Conservation (phyloP, 2,329 filamentous ascomycete genomes). For the Zalaria sp. region DNA sequence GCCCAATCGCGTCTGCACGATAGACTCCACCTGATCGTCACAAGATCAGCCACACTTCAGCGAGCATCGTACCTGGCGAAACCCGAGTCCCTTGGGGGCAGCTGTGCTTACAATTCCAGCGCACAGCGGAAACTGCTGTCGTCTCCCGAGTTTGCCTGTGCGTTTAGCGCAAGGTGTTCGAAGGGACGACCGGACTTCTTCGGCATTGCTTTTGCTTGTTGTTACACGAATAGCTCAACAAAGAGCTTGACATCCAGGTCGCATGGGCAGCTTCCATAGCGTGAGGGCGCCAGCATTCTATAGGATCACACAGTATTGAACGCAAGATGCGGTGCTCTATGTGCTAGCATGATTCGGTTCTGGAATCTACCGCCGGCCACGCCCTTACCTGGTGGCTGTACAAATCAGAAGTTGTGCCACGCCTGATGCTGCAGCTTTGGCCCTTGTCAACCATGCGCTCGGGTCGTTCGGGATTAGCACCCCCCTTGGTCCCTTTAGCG, state of each 20-base stretch:
- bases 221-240: constrained; percentile 1
- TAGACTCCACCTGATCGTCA: constrained; percentile 1
- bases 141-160: background rate
- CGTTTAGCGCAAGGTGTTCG: constrained; percentile 7
- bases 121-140: background rate
- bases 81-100: background rate
- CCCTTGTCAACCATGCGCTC: too few relatives aligned
- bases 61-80: constrained; percentile 5
- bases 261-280: background rate
- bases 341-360: background rate
- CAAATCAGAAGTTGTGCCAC: too few relatives aligned
- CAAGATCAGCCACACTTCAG: constrained; percentile 2
- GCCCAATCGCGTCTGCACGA: constrained; percentile 4
- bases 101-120: background rate
- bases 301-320: background rate
- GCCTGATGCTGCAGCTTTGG: too few relatives aligned
- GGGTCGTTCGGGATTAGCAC: too few relatives aligned
- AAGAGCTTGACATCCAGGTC: background rate
- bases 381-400: too few relatives aligned
- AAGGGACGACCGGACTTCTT: constrained; percentile 10
- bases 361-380: too few relatives aligned
- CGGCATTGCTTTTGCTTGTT: constrained; percentile 4
- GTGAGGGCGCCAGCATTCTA: background rate
- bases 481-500: background rate
- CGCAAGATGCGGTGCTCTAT: background rate